phyloP scores from a whole-genome alignment of 805 yeast species.

The Starmerella sp. region DNA sequence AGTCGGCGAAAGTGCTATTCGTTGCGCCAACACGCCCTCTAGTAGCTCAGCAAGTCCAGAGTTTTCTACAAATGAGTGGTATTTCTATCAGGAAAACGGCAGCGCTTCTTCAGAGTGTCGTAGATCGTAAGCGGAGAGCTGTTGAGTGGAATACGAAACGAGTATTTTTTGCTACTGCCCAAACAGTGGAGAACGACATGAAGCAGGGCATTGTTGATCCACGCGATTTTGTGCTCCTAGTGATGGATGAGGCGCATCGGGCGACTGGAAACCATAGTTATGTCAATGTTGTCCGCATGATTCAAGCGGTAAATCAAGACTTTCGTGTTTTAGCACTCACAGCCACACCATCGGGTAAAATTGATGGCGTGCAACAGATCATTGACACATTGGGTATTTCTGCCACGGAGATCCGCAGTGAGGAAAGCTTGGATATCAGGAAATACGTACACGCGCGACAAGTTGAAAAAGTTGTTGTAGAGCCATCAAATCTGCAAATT shows the following conservation, averaged over 20 bases:
- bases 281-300: constrained; percentile 62
- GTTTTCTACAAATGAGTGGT: constrained; percentile 80
- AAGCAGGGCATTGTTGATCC: constrained; percentile 67
- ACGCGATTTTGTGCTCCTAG: constrained; percentile 57
- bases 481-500: constrained; percentile 42
- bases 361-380: constrained; percentile 80
- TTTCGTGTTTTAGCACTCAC: constrained; percentile 76
- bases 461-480: constrained; percentile 49
- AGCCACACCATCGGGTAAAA: constrained; percentile 88
- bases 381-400: constrained; percentile 65
- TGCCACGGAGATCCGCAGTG: constrained; percentile 74
- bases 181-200: constrained; percentile 85
- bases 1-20: constrained; percentile 65
- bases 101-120: constrained; percentile 36
- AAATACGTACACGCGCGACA: constrained; percentile 63
- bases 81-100: constrained; percentile 57
- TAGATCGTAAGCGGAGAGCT: constrained; percentile 44
- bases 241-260: constrained; percentile 92
- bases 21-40: constrained; percentile 96
- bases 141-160: constrained; percentile 68
- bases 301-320: constrained; percentile 51
- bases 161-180: constrained; percentile 92
- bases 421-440: constrained; percentile 66
- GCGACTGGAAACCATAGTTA: constrained; percentile 87
- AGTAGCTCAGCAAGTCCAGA: constrained; percentile 91